Conservation (phyloP, 2,329 filamentous ascomycete species). For the Xylariaceae sp. region DNA sequence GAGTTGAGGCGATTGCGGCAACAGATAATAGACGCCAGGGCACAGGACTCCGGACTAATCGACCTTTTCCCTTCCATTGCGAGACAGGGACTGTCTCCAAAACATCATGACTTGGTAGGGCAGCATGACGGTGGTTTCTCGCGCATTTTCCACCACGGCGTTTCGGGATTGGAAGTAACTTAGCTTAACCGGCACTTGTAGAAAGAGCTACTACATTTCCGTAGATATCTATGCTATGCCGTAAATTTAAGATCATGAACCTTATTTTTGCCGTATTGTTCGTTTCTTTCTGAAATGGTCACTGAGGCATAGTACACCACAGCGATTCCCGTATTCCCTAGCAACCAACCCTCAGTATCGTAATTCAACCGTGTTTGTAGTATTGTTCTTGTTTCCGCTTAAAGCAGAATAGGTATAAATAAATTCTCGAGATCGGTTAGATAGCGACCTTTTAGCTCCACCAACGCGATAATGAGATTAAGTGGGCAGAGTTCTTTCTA, state of each 20-base stretch:
- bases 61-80: not conserved
- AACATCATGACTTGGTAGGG: not conserved
- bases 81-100: not conserved
- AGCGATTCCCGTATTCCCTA: no score
- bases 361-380: no score
- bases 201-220: slow-evolving; percentile 1
- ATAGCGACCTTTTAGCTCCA: no score
- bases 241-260: slow-evolving; percentile 16
- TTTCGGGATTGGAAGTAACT: slow-evolving; percentile 1
- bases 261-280: not conserved
- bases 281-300: not conserved
- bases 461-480: no score
- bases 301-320: no score
- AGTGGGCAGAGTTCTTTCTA: no score
- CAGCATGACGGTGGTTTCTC: not conserved
- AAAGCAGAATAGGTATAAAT: no score
- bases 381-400: no score
- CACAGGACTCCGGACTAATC: not conserved
- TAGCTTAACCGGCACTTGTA: slow-evolving; percentile 2
- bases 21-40: not conserved
- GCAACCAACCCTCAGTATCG: no score
- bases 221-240: slow-evolving; percentile 13
- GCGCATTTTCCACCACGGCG: not conserved
- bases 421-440: no score
- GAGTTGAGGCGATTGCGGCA: not conserved